Evolutionary conservation across 148 eudicot species (phyloP).

Genomic region (Camellia sinensis): DNA sequence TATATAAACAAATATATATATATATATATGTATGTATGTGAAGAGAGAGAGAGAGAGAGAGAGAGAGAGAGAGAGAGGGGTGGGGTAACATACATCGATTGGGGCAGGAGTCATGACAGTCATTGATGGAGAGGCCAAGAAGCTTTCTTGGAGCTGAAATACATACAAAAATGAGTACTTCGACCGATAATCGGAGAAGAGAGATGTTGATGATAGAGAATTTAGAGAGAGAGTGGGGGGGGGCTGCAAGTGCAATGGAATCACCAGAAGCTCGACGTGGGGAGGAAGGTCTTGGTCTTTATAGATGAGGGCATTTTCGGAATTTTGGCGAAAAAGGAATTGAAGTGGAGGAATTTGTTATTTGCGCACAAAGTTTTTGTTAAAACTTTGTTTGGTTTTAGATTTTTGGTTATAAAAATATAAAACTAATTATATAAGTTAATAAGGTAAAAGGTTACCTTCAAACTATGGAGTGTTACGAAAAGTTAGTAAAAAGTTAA

Average conservation of each 20-base stretch:
- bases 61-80: slow-evolving; percentile 12
- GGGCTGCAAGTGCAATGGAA: neutral
- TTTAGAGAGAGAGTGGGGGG: slow-evolving; percentile 10
- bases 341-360: no score
- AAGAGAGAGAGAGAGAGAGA: neutral
- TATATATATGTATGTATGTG: neutral
- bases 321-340: neutral
- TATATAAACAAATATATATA: neutral
- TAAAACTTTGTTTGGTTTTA: no score
- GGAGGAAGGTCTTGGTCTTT: neutral
- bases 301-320: neutral
- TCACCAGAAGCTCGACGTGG: slow-evolving; percentile 3
- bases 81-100: slow-evolving; percentile 39
- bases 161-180: neutral
- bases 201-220: neutral
- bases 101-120: slow-evolving; percentile 67
- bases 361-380: no score
- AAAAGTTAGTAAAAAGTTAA: no score
- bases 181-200: neutral
- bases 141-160: neutral
- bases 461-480: no score
- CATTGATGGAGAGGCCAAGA: slow-evolving; percentile 30
- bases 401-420: no score
- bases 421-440: no score
- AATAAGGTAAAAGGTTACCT: no score